These are phyloP conservation scores for Ganoderma sinense DNA, from an alignment of 1,284 basidiomycete genomes.

Conservation along the genomic window DNA sequence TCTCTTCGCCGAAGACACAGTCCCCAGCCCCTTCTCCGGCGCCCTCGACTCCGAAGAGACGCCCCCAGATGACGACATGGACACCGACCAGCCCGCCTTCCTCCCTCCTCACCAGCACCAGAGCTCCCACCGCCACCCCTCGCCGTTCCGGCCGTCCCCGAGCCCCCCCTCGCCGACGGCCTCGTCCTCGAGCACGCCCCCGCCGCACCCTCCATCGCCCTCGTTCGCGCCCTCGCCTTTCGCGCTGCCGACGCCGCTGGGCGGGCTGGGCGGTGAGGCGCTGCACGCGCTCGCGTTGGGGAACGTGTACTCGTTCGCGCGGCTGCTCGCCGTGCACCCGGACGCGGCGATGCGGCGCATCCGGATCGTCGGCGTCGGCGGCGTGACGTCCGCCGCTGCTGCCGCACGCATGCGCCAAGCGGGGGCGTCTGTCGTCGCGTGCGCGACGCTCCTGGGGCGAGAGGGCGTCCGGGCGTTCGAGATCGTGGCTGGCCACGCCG, in stretches of 20 bases:
- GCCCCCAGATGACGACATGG: constrained; percentile 16
- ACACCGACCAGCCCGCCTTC: constrained; percentile 19
- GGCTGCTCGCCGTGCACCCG: constrained; percentile 53
- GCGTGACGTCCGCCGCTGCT: constrained; percentile 69
- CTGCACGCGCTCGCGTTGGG: constrained; percentile 79
- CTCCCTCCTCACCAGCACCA: not conserved
- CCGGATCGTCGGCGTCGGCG: constrained; percentile 77
- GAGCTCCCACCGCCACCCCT: constrained; percentile 15
- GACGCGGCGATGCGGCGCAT: constrained; percentile 55
- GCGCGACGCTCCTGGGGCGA: constrained; percentile 76
- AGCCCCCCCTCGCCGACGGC: constrained; percentile 11
- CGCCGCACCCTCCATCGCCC: constrained; percentile 13
- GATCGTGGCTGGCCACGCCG: constrained; percentile 29
- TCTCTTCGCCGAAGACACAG: constrained; percentile 62
- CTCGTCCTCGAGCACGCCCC: constrained; percentile 24
- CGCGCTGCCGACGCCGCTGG: constrained; percentile 68
- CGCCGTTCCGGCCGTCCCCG: constrained; percentile 16
- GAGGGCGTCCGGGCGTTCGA: constrained; percentile 73
- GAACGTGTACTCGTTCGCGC: constrained; percentile 69
- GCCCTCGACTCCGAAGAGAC: not conserved
- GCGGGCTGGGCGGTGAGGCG: constrained; percentile 80
- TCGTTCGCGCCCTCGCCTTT: constrained; percentile 38
- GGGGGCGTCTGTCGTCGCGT: constrained; percentile 76
- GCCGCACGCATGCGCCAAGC: constrained; percentile 70
- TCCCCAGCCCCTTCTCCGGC: constrained; percentile 14